Evolutionary conservation across 495 filamentous ascomycete species (phyloP).

Genomic region (Hypoxylon subgilvum): DNA sequence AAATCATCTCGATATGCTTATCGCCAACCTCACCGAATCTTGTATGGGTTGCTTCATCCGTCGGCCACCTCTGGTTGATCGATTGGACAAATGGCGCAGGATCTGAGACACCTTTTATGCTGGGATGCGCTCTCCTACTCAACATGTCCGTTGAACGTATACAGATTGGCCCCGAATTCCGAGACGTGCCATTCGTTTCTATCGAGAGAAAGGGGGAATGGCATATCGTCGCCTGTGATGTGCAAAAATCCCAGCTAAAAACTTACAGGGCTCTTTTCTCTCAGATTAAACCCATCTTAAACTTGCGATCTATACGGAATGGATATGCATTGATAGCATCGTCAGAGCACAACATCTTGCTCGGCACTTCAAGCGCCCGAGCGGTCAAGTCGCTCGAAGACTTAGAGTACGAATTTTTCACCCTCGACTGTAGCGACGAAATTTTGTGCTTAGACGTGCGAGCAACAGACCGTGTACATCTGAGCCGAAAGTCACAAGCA

Average conservation of each 20-base stretch:
- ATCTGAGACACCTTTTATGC: slow-evolving; percentile 45
- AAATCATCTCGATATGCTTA: slow-evolving; percentile 62
- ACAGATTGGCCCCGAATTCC: slow-evolving; percentile 40
- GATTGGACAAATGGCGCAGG: slow-evolving; percentile 72
- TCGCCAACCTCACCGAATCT: slow-evolving; percentile 63
- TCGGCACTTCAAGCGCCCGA: slow-evolving; percentile 31
- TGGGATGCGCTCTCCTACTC: slow-evolving; percentile 31
- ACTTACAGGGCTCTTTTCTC: slow-evolving; percentile 42
- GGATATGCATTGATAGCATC: slow-evolving; percentile 35
- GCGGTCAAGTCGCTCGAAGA: slow-evolving; percentile 38
- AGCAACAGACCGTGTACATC: slow-evolving; percentile 36
- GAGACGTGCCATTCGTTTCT: slow-evolving; percentile 54
- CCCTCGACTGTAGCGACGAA: slow-evolving; percentile 58
- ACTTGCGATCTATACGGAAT: slow-evolving; percentile 39
- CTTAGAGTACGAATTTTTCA: slow-evolving; percentile 56
- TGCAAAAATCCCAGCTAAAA: slow-evolving; percentile 27
- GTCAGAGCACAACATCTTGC: slow-evolving; percentile 25
- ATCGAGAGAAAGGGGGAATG: slow-evolving; percentile 41
- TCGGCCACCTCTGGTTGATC: slow-evolving; percentile 71
- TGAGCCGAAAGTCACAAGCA: slow-evolving; percentile 45
- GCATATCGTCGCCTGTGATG: slow-evolving; percentile 53
- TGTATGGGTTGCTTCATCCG: slow-evolving; percentile 72
- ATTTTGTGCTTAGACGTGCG: slow-evolving; percentile 65
- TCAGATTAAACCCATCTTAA: slow-evolving; percentile 39
- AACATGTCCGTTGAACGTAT: slow-evolving; percentile 53